Evolutionary conservation across 2,329 filamentous ascomycete genomes (phyloP).

Genomic region (Aspergillus luchuensis): DNA sequence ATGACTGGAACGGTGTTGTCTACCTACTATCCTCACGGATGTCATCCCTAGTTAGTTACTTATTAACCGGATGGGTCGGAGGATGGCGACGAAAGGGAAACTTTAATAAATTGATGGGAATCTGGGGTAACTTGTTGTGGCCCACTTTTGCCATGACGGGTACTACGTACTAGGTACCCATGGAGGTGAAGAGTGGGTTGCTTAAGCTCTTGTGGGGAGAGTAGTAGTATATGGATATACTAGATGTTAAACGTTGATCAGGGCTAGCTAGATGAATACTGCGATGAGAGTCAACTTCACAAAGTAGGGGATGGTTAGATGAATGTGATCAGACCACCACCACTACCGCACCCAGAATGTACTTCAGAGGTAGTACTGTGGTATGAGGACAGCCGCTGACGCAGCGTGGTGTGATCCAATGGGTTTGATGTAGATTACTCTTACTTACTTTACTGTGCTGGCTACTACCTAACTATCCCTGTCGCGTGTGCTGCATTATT

Average conservation of each 20-base stretch:
- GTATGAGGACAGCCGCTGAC: neutral
- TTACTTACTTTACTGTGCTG: no score
- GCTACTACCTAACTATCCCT: neutral
- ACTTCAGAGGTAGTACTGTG: no score
- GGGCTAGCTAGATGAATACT: no score
- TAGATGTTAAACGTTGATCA: neutral
- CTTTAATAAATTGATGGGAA: neutral
- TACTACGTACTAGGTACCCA: neutral
- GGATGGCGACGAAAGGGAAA: neutral
- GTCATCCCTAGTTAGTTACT: neutral
- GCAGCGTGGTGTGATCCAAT: constrained; percentile 1
- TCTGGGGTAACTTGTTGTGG: neutral
- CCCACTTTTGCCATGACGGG: neutral
- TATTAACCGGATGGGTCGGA: neutral
- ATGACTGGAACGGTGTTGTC: neutral
- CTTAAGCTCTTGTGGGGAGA: neutral
- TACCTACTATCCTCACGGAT: neutral
- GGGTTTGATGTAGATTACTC: neutral
- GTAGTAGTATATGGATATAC: neutral
- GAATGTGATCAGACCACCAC: constrained; percentile 3
- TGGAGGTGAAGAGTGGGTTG: neutral
- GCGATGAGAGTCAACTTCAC: neutral
- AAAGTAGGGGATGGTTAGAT: neutral
- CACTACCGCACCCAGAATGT: neutral
- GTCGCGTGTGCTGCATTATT: neutral